Evolutionary conservation across 352 stramenopile species (phyloP), one percentile per base, ranked within the genome.

Genomic region (Pythium phragmitis): DNA sequence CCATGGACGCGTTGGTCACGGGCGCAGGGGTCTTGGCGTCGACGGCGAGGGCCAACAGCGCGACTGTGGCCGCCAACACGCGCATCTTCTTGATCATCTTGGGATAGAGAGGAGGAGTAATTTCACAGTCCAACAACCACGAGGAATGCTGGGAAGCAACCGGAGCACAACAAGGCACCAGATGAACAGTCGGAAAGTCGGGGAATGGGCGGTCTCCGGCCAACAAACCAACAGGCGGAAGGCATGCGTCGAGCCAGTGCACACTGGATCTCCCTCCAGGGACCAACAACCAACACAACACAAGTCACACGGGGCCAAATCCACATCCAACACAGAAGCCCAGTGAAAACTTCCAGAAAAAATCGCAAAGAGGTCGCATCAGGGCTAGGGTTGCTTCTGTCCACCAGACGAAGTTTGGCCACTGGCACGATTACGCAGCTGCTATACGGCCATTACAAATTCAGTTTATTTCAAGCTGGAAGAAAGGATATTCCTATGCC

Each of bases 1-100:
- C 72, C 79, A 90, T 88, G 12, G 79, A 49, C 45, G 45, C 54
- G 58, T 72, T 67, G 60, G 34, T 60, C 39, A 57, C 39, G 11
- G 47, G 39, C 46, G 53, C 42, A 28, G 37, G 21, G 17, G 54
- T 55, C 33, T 47, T 57, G 48, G 60, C 60, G 46, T 57, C 46
- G n/a, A 23, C 60, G n/a, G 62, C 9, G 11, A 42, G 37, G 11
- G 37, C 37, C 11, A 42, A 16, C 37, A 42, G 37, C 37, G 37
- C 37, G 37, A 42, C 37, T 12, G 37, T 16, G 2, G 14, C 58
- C 17, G 67, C 67, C 23, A 67, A 41, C 37, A 61, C 13, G 12
- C 63, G 58, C 28, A 64, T 53, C 17, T 41, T 64, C 48, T 57
- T 60, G 14, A 57, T 52, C 21, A 58, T 50, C 21, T n/a, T 66